phyloP scores from a whole-genome alignment of 371 early-diverging fungal genomes.

The Apophysomyces variabilis region DNA sequence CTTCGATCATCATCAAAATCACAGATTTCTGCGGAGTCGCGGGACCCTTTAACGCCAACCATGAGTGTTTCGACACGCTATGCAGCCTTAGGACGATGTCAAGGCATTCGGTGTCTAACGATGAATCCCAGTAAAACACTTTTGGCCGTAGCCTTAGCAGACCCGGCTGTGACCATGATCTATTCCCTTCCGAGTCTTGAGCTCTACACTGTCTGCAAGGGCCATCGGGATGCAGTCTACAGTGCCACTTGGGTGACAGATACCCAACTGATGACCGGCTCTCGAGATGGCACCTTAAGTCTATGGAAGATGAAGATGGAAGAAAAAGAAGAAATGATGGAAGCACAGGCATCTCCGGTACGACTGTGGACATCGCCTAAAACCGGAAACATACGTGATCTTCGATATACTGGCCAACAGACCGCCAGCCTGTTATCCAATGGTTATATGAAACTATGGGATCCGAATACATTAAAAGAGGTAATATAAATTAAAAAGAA shows the following conservation, averaged over 20 bases:
- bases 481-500: neutral
- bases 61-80: slow-evolving; percentile 13
- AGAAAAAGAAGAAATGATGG: neutral
- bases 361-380: slow-evolving; percentile 12
- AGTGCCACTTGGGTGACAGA: slow-evolving; percentile 63
- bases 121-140: slow-evolving; percentile 65
- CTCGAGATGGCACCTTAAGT: slow-evolving; percentile 60
- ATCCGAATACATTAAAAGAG: slow-evolving; percentile 17
- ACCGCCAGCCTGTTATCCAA: slow-evolving; percentile 28
- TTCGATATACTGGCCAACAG: slow-evolving; percentile 16
- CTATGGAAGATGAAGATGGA: slow-evolving; percentile 28
- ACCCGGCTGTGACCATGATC: slow-evolving; percentile 59
- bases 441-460: slow-evolving; percentile 56
- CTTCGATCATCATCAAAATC: neutral
- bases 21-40: neutral
- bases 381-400: slow-evolving; percentile 15
- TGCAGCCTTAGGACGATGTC: slow-evolving; percentile 26
- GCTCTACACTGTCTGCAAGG: slow-evolving; percentile 34
- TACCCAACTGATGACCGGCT: slow-evolving; percentile 56
- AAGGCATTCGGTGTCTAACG: slow-evolving; percentile 66
- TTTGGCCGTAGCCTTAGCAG: slow-evolving; percentile 66
- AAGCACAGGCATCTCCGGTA: neutral
- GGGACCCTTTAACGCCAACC: slow-evolving; percentile 10
- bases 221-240: slow-evolving; percentile 72
- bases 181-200: slow-evolving; percentile 45